Base-by-base conservation (phyloP, 164 flowering plant genomes). In the Annona squamosa region DNA sequence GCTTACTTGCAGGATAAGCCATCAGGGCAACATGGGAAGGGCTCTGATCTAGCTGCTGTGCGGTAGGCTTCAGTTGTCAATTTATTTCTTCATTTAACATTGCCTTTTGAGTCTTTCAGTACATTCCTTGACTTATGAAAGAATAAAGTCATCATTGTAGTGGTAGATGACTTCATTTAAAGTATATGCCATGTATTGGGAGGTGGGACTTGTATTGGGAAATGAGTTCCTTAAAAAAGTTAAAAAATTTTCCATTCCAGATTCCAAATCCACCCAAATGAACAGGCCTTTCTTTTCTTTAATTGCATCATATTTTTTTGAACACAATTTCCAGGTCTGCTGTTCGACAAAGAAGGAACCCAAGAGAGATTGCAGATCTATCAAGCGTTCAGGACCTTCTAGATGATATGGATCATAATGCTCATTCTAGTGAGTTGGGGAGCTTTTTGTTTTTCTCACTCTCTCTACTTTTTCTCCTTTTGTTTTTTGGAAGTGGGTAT, bases 311-410 rank as follows among this genome's bases (percentile, higher is more conserved):
- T 48, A 65, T 16, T 12, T 48, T 5, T 62, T 26, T 56, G 67
- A 68, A 63, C 64, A 44, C 52, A 42, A n/a, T 74, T 44, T 82
- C 75, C 82, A 94, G 99, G 81, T 86, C 86, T 80, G 87, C 91
- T 74, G 80, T 96, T 65, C 85, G 91, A 67, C 97, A 85, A 77
- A 87, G 97, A 83, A 87, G 99, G 80, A 96, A 96, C 75, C 95
- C 93, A 44, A 93, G 83, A 81, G 97, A 93, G 84, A 85, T 86
- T 83, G 97, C 97, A 19, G 97, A 93, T 82, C 87, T 96, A 74
- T 83, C 93, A 18, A 93, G 97, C 80, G 68, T 96, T 75, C 97
- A 96, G 76, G 89, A 90, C 79, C 98, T 93, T 78, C 68, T 91
- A 52, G 77, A 71, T 76, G 94, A 91, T 4, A 82, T 96, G 74